Evolutionary conservation across 225 moss, liverwort and hornwort genomes (phyloP).

Genomic region (Pseudisothecium myosuroides): DNA sequence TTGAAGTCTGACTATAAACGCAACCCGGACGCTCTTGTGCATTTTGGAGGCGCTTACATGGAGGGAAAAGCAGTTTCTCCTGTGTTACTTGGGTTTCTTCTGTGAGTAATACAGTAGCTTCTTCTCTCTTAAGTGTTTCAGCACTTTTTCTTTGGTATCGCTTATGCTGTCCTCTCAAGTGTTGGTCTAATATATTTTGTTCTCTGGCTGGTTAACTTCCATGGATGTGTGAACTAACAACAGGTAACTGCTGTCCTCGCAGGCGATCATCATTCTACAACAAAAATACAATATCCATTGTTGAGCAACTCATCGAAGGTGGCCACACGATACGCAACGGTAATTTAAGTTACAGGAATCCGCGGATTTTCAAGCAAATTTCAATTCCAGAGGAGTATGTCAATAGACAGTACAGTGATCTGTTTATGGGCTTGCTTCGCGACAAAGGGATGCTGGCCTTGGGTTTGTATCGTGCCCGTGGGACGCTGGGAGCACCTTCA

Average conservation of each 20-base stretch:
- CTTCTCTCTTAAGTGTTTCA: not conserved
- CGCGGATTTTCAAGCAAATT: conserved; percentile 38
- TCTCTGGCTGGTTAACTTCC: not conserved
- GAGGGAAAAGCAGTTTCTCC: conserved; percentile 68
- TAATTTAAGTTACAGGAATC: conserved; percentile 7
- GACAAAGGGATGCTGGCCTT: conserved; percentile 49
- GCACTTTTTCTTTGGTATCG: not conserved
- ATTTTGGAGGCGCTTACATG: conserved; percentile 70
- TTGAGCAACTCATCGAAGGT: conserved; percentile 68
- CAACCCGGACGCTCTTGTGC: conserved; percentile 59
- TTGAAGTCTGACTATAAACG: conserved; percentile 22
- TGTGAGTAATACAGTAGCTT: conserved; percentile 27
- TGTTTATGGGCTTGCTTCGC: conserved; percentile 56
- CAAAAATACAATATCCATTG: conserved; percentile 54
- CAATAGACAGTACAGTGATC: conserved; percentile 27
- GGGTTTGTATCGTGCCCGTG: conserved; percentile 67
- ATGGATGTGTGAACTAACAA: not conserved
- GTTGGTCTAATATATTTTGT: not conserved
- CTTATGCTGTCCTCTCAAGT: not conserved
- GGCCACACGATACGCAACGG: conserved; percentile 31
- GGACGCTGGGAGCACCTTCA: conserved; percentile 61
- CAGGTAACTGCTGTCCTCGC: not conserved
- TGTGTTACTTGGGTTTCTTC: conserved; percentile 58
- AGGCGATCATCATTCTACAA: conserved; percentile 92
- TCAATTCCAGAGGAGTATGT: conserved; percentile 42